A percentile compares a stretch with the other conserved stretches of the same genome.
phyloP scores from a whole-genome alignment of 2,329 filamentous ascomycete genomes.

The Fusarium pseudoanthophilum region DNA sequence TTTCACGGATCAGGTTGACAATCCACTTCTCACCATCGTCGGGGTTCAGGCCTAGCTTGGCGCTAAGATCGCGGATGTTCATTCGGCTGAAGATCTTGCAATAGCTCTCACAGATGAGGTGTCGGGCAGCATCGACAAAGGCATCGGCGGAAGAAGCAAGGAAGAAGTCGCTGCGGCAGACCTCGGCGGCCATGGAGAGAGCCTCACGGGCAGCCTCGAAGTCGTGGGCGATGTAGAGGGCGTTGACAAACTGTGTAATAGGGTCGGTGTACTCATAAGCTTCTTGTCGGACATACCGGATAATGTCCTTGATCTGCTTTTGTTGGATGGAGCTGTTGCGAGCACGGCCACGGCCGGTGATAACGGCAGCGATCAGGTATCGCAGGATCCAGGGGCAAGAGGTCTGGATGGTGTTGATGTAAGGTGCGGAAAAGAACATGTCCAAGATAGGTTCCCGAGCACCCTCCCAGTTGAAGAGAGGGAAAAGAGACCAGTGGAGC shows the following conservation, averaged over 20 bases:
- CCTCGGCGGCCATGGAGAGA: conserved; percentile 86
- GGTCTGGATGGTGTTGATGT: conserved; percentile 99
- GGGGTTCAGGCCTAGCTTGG: conserved; percentile 87
- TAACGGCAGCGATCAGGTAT: conserved; percentile 93
- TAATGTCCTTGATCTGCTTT: conserved; percentile 97
- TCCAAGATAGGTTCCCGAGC: conserved; percentile 92
- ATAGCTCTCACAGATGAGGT: conserved; percentile 98
- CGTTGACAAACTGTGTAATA: conserved; percentile 95
- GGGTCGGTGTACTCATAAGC: conserved; percentile 97
- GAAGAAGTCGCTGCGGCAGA: conserved; percentile 96
- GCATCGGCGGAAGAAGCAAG: conserved; percentile 83
- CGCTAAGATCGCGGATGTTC: conserved; percentile 96
- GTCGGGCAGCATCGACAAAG: conserved; percentile 93
- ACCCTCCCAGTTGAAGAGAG: conserved; percentile 96
- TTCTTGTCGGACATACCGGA: conserved; percentile 96
- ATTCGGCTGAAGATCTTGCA: conserved; percentile 99
- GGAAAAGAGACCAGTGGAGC: conserved; percentile 98
- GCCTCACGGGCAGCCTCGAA: conserved; percentile 96
- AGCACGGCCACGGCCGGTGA: conserved; percentile 85
- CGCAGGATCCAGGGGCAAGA: conserved; percentile 96
- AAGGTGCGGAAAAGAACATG: conserved; percentile 95
- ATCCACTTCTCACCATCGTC: conserved; percentile 99
- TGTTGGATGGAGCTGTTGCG: conserved; percentile 90
- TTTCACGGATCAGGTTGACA: conserved; percentile 98
- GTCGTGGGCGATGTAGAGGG: conserved; percentile 85